Evolutionary conservation across 495 filamentous ascomycete species (phyloP).

Genomic region (Xylaria cubensis): DNA sequence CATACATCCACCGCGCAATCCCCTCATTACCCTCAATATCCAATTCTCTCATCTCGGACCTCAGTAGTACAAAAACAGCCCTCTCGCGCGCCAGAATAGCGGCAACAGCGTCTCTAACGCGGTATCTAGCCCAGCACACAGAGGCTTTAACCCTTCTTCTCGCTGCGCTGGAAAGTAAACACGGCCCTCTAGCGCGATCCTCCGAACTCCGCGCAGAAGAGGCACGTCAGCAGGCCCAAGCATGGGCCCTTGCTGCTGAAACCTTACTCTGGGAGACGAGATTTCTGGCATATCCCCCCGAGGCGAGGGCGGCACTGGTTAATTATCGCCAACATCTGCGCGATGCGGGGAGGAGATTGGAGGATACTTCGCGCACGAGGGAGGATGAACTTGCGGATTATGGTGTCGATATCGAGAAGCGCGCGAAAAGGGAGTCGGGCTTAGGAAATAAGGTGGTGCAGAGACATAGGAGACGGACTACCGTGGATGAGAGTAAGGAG

Average conservation of each 20-base stretch:
- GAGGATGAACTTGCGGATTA: slow-evolving; percentile 61
- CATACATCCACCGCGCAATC: slow-evolving; percentile 57
- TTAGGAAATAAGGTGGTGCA: background rate
- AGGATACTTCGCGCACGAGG: slow-evolving; percentile 52
- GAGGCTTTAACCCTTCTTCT: slow-evolving; percentile 43
- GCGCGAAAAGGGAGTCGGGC: background rate
- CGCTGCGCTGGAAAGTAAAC: slow-evolving; percentile 57
- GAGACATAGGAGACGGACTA: slow-evolving; percentile 5
- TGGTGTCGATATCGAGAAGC: slow-evolving; percentile 50
- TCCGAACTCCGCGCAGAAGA: slow-evolving; percentile 65
- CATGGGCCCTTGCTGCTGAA: slow-evolving; percentile 48
- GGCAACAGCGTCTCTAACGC: slow-evolving; percentile 36
- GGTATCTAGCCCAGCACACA: slow-evolving; percentile 41
- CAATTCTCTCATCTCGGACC: slow-evolving; percentile 32
- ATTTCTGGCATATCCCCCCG: slow-evolving; percentile 61
- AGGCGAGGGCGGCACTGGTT: slow-evolving; percentile 61
- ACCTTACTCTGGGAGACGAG: slow-evolving; percentile 38
- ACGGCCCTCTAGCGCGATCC: slow-evolving; percentile 68
- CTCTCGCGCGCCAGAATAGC: slow-evolving; percentile 46
- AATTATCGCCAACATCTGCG: slow-evolving; percentile 62
- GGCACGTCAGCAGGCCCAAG: slow-evolving; percentile 59
- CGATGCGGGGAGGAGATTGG: slow-evolving; percentile 56
- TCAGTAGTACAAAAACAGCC: slow-evolving; percentile 33
- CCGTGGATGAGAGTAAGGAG: slow-evolving; percentile 43
- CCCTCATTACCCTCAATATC: slow-evolving; percentile 46